Evolutionary conservation across 805 yeast genomes (phyloP).

Genomic region (Barnettozyma pratensis): DNA sequence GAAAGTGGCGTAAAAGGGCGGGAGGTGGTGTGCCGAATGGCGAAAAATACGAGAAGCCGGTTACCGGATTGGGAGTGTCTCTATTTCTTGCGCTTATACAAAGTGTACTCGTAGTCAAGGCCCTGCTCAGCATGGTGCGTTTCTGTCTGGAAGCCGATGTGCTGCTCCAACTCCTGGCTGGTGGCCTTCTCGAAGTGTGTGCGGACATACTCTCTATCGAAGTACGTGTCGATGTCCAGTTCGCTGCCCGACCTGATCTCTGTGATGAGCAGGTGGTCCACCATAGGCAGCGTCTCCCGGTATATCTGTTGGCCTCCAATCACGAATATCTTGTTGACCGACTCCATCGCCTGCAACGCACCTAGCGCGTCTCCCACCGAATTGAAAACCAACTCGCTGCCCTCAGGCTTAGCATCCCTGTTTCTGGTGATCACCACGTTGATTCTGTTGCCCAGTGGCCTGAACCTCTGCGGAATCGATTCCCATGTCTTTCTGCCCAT

Average conservation of each 20-base stretch:
- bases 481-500: constrained; percentile 99
- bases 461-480: constrained; percentile 76
- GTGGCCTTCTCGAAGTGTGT: constrained; percentile 34
- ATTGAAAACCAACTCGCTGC: constrained; percentile 30
- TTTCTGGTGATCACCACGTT: constrained; percentile 70
- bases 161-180: constrained; percentile 31
- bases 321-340: constrained; percentile 60
- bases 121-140: constrained; percentile 40
- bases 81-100: constrained; percentile 41
- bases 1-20: background rate
- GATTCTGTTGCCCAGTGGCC: constrained; percentile 73
- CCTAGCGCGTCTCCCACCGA: constrained; percentile 42
- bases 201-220: constrained; percentile 33
- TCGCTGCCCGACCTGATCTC: constrained; percentile 43
- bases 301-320: constrained; percentile 95
- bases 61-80: background rate
- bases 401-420: constrained; percentile 13
- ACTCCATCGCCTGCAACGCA: constrained; percentile 21
- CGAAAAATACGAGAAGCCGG: too few relatives aligned
- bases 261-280: constrained; percentile 61
- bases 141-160: constrained; percentile 29
- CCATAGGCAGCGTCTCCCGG: constrained; percentile 40
- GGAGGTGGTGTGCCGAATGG: background rate
- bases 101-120: constrained; percentile 51
- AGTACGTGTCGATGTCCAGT: constrained; percentile 64